A percentile compares a stretch with the other conserved stretches of the same genome.
Conservation (phyloP, 345 rosid genomes). For the Ceriops decandra region DNA sequence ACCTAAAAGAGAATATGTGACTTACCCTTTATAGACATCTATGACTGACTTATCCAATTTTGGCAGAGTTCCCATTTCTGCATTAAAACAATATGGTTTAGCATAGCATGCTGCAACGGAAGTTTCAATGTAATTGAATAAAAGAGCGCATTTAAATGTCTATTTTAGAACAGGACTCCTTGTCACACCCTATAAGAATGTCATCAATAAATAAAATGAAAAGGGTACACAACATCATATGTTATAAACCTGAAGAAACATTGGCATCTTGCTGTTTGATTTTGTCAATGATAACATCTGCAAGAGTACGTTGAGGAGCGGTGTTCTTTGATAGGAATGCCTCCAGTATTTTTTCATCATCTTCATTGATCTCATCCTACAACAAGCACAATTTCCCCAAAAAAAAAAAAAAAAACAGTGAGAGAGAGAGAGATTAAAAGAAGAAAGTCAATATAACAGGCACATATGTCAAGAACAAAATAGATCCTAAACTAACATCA, state of each 20-base stretch:
- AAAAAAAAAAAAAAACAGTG: neutral
- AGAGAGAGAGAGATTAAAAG: neutral
- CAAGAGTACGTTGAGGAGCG: slow-evolving; percentile 64
- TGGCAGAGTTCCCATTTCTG: slow-evolving; percentile 43
- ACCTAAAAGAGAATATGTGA: neutral
- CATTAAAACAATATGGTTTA: no score
- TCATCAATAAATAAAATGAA: neutral
- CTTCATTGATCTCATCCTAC: slow-evolving; percentile 71
- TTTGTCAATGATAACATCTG: slow-evolving; percentile 66
- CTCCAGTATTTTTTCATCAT: slow-evolving; percentile 78
- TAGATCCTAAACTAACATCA: no score
- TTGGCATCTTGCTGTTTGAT: slow-evolving; percentile 55
- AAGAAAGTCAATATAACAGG: no score
- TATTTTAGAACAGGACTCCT: neutral
- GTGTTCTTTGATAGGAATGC: slow-evolving; percentile 68
- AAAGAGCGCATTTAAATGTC: slow-evolving; percentile 42
- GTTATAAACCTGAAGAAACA: slow-evolving; percentile 55
- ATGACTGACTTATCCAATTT: slow-evolving; percentile 58
- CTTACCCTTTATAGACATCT: slow-evolving; percentile 74
- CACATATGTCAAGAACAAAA: no score
- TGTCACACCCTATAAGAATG: neutral
- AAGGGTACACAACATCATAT: no score
- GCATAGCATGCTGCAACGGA: no score
- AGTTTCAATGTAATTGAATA: no score
- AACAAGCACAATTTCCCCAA: no score